A percentile compares a stretch with the other conserved stretches of the same genome.
Conservation (phyloP, 768 basidiomycete genomes). For the Suillus subalutaceus region DNA sequence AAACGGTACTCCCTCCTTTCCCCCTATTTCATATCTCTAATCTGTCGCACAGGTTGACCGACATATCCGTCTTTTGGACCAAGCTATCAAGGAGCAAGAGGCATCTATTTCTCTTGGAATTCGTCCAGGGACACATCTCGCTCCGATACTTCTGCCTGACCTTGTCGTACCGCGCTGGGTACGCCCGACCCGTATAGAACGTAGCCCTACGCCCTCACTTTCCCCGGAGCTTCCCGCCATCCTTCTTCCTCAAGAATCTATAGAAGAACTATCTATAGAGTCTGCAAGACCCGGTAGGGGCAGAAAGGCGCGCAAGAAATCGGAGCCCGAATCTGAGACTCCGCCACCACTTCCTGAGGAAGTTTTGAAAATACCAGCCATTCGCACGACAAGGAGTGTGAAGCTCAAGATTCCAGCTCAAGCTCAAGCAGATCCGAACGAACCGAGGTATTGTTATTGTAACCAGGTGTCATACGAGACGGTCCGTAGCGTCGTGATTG, state of each 20-base stretch:
- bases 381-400: constrained; percentile 31
- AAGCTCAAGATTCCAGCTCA: constrained; percentile 41
- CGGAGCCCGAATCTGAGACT: constrained; percentile 15
- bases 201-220: constrained; percentile 45
- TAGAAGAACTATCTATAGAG: constrained; percentile 19
- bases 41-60: constrained; percentile 63
- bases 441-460: constrained; percentile 81
- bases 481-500: constrained; percentile 42
- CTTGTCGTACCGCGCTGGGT: constrained; percentile 58
- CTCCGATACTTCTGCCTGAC: constrained; percentile 62
- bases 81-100: constrained; percentile 68
- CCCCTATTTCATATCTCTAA: constrained; percentile 6
- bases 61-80: constrained; percentile 77
- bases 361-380: constrained; percentile 1
- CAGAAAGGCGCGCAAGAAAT: constrained; percentile 27
- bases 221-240: constrained; percentile 30
- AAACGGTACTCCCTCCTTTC: constrained; percentile 49
- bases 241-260: constrained; percentile 17
- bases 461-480: constrained; percentile 79
- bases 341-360: constrained; percentile 10
- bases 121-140: constrained; percentile 55
- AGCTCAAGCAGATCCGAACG: constrained; percentile 41
- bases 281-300: constrained; percentile 22
- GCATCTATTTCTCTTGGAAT: constrained; percentile 55
- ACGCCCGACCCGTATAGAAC: constrained; percentile 44